Conservation (phyloP, 495 filamentous ascomycete genomes). For the Penicillium robsamsonii region DNA sequence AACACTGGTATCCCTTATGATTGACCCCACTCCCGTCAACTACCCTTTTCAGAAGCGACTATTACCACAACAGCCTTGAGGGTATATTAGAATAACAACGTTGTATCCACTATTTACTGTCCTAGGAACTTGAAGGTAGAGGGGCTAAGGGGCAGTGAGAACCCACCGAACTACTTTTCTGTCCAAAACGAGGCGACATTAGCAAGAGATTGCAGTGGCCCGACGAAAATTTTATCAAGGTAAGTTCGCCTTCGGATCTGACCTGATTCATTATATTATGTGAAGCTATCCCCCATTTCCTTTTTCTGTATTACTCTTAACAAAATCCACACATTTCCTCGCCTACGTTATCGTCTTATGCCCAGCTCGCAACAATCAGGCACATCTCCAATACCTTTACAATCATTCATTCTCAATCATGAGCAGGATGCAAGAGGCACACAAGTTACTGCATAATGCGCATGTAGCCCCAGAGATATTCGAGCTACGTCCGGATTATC, state of each 20-base stretch:
- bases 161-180: neutral
- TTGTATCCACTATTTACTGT: neutral
- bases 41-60: neutral
- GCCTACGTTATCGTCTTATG: neutral
- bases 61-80: neutral
- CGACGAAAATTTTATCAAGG: neutral
- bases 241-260: neutral
- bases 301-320: neutral
- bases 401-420: neutral
- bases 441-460: conserved; percentile 16
- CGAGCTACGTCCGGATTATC: conserved; percentile 24
- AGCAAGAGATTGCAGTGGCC: neutral
- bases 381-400: neutral
- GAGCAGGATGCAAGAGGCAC: conserved; percentile 8
- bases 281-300: neutral
- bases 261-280: neutral
- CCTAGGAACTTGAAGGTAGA: conserved; percentile 10
- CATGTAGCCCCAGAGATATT: conserved; percentile 20
- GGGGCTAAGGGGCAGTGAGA: neutral
- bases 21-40: neutral
- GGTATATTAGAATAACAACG: neutral
- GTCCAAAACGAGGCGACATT: neutral
- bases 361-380: neutral
- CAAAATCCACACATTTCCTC: neutral
- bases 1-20: neutral